Percentiles rank a stretch among this genome's conserved stretches.
Conservation (phyloP, 805 yeast genomes). For the Tetrapisispora taiwanensis region DNA sequence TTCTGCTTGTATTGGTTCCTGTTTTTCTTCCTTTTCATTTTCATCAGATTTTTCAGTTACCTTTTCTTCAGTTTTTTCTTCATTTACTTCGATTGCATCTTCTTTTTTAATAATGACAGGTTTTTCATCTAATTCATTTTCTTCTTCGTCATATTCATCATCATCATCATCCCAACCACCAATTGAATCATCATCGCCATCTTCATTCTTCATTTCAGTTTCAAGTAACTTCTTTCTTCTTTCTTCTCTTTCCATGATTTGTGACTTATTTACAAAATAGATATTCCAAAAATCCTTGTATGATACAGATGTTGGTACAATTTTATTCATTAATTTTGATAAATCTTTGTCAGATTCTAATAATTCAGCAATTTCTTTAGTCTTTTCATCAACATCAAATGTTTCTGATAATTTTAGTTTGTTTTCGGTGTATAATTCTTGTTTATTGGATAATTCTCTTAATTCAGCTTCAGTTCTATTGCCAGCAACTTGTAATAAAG, state of each 20-base stretch:
- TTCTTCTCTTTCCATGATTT: constrained; percentile 51
- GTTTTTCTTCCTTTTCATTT: constrained; percentile 8
- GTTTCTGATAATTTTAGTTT: constrained; percentile 24
- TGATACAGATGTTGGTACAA: constrained; percentile 56
- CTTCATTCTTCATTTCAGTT: constrained; percentile 22
- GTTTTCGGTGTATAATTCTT: constrained; percentile 33
- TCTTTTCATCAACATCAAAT: constrained; percentile 35
- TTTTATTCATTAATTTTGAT: constrained; percentile 41
- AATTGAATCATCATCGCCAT: constrained; percentile 24
- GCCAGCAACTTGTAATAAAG: constrained; percentile 35
- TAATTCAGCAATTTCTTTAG: constrained; percentile 41
- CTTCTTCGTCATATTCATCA: constrained; percentile 25
- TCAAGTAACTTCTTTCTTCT: constrained; percentile 54
- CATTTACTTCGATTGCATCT: constrained; percentile 5
- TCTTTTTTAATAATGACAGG: constrained; percentile 12
- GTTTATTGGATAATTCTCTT: constrained; percentile 42
- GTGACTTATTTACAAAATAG: constrained; percentile 46
- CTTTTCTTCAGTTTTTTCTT: not conserved
- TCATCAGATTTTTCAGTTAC: not conserved
- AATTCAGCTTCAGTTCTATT: constrained; percentile 57
- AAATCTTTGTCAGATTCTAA: constrained; percentile 43
- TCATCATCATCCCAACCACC: constrained; percentile 32
- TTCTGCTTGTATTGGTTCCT: constrained; percentile 11
- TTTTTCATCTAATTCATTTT: constrained; percentile 10
- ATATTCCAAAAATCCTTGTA: constrained; percentile 66